Evolutionary conservation across 2,329 filamentous ascomycete genomes (phyloP).

Genomic region (Claviceps sp.): DNA sequence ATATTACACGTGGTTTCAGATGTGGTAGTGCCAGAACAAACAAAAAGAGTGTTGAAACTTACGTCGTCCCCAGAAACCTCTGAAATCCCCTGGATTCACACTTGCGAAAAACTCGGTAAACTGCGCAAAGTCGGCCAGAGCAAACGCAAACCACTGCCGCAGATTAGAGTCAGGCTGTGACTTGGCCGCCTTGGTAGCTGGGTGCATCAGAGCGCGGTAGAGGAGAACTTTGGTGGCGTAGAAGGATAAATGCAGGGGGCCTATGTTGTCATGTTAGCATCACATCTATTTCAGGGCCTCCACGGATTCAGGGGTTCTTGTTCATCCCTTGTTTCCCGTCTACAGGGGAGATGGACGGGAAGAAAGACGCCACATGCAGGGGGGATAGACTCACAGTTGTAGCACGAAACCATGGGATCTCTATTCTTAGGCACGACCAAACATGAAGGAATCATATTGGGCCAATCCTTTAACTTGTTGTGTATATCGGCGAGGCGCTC

Average conservation of each 20-base stretch:
- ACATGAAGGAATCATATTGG: conserved; percentile 22
- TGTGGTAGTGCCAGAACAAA: not conserved
- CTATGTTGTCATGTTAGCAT: conserved; percentile 4
- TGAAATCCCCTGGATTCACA: conserved; percentile 21
- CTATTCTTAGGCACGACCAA: conserved; percentile 13
- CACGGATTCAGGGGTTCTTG: too few relatives aligned
- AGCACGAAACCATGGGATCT: conserved; percentile 6
- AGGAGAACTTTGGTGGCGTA: conserved; percentile 28
- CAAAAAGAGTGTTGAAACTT: conserved; percentile 11
- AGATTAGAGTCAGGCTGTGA: conserved; percentile 21
- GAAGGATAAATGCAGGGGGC: conserved; percentile 28
- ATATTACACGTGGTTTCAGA: too few relatives aligned
- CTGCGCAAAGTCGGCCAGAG: conserved; percentile 22
- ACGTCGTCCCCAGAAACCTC: conserved; percentile 32
- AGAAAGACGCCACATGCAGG: too few relatives aligned
- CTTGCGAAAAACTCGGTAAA: conserved; percentile 25
- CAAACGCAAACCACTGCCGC: conserved; percentile 20
- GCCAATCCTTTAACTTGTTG: conserved; percentile 22
- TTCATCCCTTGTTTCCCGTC: too few relatives aligned
- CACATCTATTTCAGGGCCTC: too few relatives aligned
- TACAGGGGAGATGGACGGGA: too few relatives aligned
- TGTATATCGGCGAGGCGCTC: conserved; percentile 15
- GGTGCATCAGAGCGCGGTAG: conserved; percentile 31
- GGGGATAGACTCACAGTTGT: conserved; percentile 12
- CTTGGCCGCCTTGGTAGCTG: conserved; percentile 28